Conservation (phyloP, 2,329 filamentous ascomycete genomes). For the Thelonectria discophora region DNA sequence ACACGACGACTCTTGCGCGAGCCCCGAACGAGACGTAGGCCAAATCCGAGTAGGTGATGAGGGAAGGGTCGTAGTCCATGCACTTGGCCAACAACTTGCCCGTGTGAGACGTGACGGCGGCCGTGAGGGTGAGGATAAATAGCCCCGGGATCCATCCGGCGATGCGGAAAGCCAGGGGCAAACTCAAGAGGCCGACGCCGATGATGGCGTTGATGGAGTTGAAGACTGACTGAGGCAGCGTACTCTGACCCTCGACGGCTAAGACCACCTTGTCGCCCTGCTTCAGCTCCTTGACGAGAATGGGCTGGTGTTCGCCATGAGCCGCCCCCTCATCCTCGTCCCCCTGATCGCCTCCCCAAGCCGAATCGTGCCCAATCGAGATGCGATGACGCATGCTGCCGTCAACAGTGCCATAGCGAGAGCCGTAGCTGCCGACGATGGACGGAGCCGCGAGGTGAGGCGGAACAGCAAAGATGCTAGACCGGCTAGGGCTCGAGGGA, state of each 20-base stretch:
- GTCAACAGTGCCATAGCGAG: slow-evolving; percentile 64
- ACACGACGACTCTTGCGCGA: slow-evolving; percentile 81
- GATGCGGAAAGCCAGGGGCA: slow-evolving; percentile 88
- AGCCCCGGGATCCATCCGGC: slow-evolving; percentile 89
- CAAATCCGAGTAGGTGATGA: slow-evolving; percentile 94
- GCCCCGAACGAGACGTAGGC: slow-evolving; percentile 91
- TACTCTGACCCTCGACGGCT: slow-evolving; percentile 91
- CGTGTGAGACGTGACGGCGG: slow-evolving; percentile 83
- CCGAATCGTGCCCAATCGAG: slow-evolving; percentile 56
- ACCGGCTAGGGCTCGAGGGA: slow-evolving; percentile 44
- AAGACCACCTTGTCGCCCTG: slow-evolving; percentile 87
- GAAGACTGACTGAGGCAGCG: slow-evolving; percentile 92
- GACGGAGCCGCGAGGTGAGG: slow-evolving; percentile 73
- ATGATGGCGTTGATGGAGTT: slow-evolving; percentile 96
- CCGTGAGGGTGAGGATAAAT: slow-evolving; percentile 76
- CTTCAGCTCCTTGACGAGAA: slow-evolving; percentile 89
- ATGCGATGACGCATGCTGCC: slow-evolving; percentile 48
- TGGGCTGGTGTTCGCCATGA: slow-evolving; percentile 72
- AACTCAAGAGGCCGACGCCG: slow-evolving; percentile 86
- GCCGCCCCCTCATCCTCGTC: slow-evolving; percentile 45
- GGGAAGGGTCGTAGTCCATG: slow-evolving; percentile 82
- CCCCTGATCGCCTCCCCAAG: slow-evolving; percentile 44
- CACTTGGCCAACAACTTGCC: slow-evolving; percentile 86
- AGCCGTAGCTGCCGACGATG: slow-evolving; percentile 76
- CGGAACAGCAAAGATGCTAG: slow-evolving; percentile 64